These are phyloP conservation scores for Petrea volubilis DNA, from an alignment of 257 asterid genomes.

Conservation along the genomic window DNA sequence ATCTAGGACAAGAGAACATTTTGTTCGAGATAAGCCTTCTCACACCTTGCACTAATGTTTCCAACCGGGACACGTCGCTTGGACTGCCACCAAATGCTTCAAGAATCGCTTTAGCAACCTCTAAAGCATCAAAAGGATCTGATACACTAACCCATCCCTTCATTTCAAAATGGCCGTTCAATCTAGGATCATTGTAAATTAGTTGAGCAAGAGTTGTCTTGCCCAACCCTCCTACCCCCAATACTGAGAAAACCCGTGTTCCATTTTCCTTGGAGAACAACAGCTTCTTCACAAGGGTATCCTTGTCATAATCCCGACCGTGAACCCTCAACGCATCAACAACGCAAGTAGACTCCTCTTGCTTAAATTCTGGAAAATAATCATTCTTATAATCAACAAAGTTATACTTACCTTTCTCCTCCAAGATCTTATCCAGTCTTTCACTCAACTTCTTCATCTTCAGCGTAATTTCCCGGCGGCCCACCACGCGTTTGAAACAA, in stretches of 20 bases:
- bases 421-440: not conserved
- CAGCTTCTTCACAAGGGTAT: not conserved
- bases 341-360: not conserved
- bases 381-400: not conserved
- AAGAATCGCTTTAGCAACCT: not conserved
- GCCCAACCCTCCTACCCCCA: not conserved
- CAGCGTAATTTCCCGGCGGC: not conserved
- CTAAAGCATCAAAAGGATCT: not conserved
- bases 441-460: not conserved
- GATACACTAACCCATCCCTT: not conserved
- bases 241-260: not conserved
- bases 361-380: not conserved
- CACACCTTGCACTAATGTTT: not conserved
- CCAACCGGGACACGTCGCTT: not conserved
- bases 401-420: not conserved
- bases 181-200: not conserved
- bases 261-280: not conserved
- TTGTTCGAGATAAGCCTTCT: not conserved
- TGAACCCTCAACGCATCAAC: not conserved
- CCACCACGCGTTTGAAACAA: not conserved
- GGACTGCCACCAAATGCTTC: not conserved
- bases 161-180: not conserved
- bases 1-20: not conserved
- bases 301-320: not conserved
- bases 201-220: not conserved